Base-by-base conservation (phyloP, 2,329 filamentous ascomycete genomes). In the Aspergillus sp. region DNA sequence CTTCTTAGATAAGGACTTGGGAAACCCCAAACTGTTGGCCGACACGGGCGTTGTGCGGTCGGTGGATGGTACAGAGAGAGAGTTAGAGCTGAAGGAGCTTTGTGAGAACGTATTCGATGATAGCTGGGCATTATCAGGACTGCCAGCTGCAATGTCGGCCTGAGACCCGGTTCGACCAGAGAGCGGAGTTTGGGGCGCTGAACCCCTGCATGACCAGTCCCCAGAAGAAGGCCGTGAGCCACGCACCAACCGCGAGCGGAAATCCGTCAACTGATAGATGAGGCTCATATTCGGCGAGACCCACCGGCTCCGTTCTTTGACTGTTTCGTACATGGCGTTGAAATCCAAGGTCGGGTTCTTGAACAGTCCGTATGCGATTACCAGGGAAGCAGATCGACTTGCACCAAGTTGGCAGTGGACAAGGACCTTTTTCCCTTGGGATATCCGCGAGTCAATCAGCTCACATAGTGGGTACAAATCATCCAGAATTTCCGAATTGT, bases 261-360 rank as follows among this genome's bases (percentile, higher is more conserved):
- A 89, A 71, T 89, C 87, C 31, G 87, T 87, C 52, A 89, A 78
- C 70, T 89, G 87, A 80, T 89, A 89, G 71, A 89, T 89, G 59
- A 89, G 77, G 66, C 87, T 88, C 87, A 89, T 89, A 72, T 89
- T 89, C 1, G 87, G 87, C 2, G 87, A 86, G 49, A 89, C 88
- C 87, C 87, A 89, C 71, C 84, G 85, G 77, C 87, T 89, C 63
- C 85, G 81, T 68, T 80, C 82, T 76, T 89, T 89, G 31, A 89
- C 86, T 46, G 82, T 79, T 72, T 87, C 84, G 69, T 89, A 89
- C 63, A 87, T 87, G 64, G 87, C 84, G 72, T 89, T 87, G 45
- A 89, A 87, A 69, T 85, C 87, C 67, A 87, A 75, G 47, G 83
- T 77, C 8, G 84, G 84, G 60, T 88, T 85, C 67, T 88, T 89